These are phyloP conservation scores for Boletus mariae DNA, from an alignment of 1,284 basidiomycete species.

Conservation along the genomic window DNA sequence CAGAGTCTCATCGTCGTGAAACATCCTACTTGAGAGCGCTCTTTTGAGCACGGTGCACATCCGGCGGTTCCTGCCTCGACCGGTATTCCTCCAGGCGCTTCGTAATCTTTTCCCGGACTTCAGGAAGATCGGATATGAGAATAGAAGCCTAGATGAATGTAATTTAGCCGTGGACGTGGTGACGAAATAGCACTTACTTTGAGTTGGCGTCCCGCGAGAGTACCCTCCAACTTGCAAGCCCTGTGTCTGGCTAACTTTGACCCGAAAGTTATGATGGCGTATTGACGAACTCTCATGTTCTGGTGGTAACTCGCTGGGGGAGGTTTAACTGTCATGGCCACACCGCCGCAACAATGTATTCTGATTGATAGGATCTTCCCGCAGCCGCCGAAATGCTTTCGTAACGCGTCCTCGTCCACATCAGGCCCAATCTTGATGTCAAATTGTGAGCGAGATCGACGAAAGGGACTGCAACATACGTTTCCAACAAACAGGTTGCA, in stretches of 20 bases:
- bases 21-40: conserved; percentile 25
- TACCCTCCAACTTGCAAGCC: conserved; percentile 43
- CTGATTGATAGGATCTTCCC: conserved; percentile 41
- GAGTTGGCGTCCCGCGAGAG: conserved; percentile 38
- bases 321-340: conserved; percentile 35
- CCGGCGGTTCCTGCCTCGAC: conserved; percentile 14
- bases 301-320: conserved; percentile 23
- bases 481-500: conserved; percentile 57
- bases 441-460: not conserved
- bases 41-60: conserved; percentile 24
- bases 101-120: conserved; percentile 40
- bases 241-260: conserved; percentile 33
- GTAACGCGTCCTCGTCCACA: conserved; percentile 38
- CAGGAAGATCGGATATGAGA: conserved; percentile 49
- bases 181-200: conserved; percentile 34
- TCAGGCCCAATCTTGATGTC: conserved; percentile 30
- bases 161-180: not conserved
- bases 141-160: conserved; percentile 38
- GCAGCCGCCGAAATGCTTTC: conserved; percentile 38
- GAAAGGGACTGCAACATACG: conserved; percentile 35
- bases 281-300: conserved; percentile 39
- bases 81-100: conserved; percentile 29
- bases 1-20: not conserved
- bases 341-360: conserved; percentile 49
- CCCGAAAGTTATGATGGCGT: conserved; percentile 49